Base-by-base conservation (phyloP, 441 rosid species). In the Erysimum cheiri region DNA sequence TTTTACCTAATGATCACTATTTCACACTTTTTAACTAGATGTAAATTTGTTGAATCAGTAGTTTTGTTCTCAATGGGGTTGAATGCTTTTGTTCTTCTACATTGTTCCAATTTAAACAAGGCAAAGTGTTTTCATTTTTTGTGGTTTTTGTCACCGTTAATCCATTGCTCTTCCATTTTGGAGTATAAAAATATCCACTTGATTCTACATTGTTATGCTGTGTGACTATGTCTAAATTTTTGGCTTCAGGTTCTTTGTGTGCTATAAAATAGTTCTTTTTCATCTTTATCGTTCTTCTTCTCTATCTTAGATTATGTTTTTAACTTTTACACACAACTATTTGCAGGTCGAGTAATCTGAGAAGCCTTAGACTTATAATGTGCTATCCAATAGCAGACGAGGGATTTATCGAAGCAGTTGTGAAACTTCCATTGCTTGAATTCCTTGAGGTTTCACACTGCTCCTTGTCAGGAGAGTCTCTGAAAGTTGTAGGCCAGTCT, bases 361-460 rank as follows among this genome's bases (percentile, higher is more conserved):
- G 67, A 50, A 64, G 67, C 56, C 90, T 88, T 46, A 68, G 83
- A 26, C 80, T 90, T 31, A 67, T 41, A n/a, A 36, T 1, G 6
- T 82, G 85, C 71, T 0, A 31, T 65, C 1, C 8, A 28, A 40
- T 91, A 54, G 56, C 86, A 1, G 80, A 73, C 49, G 69, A 76
- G 22, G 89, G 84, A 60, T 60, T 87, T 52, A 32, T 32, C 7
- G 73, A 72, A 71, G 83, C 81, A 36, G 82, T 80, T 48, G 4
- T 35, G 39, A 85, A 80, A 52, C 71, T 83, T 48, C 84, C 87
- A 11, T 74, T 77, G 36, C 70, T 91, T 4, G 91, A 91, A 76
- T 84, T 79, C n/a, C 83, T 88, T 3, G 89, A 86, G 10, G 17
- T 87, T 50, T 68, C 79, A 5, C 62, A 29, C 62, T 82, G 85